Base-by-base conservation (phyloP, 1,284 basidiomycete genomes). In the Boletus sp. region DNA sequence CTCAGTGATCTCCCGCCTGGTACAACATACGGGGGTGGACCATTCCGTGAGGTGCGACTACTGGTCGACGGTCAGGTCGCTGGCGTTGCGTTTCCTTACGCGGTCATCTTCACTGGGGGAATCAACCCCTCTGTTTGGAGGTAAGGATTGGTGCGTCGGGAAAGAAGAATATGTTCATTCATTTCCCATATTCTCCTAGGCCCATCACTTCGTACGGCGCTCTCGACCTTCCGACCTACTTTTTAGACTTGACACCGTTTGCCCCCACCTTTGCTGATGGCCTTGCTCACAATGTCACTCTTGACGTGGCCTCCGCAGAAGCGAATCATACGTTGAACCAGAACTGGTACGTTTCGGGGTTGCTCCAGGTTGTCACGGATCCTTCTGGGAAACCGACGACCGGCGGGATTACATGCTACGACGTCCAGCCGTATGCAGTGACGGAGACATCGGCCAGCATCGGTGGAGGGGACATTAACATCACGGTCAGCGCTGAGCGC, bases 61-160 rank as follows among this genome's bases (percentile, higher is more conserved):
- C 76, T 88, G n/a, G 81, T 93, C 8, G 91, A 94, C 61, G 86
- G 84, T 1, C 74, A 76, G 63, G 76, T 94, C 11, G 90, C 90
- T 9, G 91, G 91, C 2, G 81, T 84, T 20, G 88, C 81, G 3
- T 87, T 89, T 70, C 91, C 92, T 11, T 93, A 89, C 63, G 82
- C 88, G 4, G 84, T 88, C 35, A 84, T 92, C 42, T 93, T 91
- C 65, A 93, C 90, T 0, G 91, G 91, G n/a, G 90, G 88, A 0
- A 84, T 91, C 61, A 78, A 84, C 18, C 89, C 89, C 1, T 77
- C 83, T 2, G 80, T 85, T 44, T 93, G 91, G 91, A 81, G 83
- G 84, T 86, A 60, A 16, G 75, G 44, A 1, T 33, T 37, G 29
- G 27, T 22, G 2, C 7, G 24, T 39, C 41, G 24, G 7, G 45